These are phyloP conservation scores for Trypanosoma mega DNA, from an alignment of 208 protist species.

Conservation along the genomic window DNA sequence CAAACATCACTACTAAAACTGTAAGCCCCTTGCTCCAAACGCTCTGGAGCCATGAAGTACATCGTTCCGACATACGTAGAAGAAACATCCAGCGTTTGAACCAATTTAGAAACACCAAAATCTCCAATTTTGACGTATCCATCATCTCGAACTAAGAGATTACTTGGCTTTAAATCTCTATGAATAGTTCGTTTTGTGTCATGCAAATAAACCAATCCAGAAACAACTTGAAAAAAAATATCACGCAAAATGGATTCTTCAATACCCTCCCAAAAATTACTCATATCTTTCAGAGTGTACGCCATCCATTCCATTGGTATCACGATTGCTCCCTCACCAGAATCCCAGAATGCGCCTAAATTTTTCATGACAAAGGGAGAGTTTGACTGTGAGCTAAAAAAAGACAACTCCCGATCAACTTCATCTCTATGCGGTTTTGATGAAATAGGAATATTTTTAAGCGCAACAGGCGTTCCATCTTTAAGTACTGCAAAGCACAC, in stretches of 20 bases:
- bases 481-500: slow-evolving; percentile 77
- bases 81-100: slow-evolving; percentile 85
- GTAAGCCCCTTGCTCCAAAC: slow-evolving; percentile 88
- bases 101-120: slow-evolving; percentile 92
- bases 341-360: slow-evolving; percentile 87
- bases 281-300: slow-evolving; percentile 83
- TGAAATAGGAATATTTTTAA: slow-evolving; percentile 88
- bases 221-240: slow-evolving; percentile 86
- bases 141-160: slow-evolving; percentile 94
- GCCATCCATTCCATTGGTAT: slow-evolving; percentile 92
- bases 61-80: slow-evolving; percentile 94
- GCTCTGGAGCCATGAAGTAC: slow-evolving; percentile 94
- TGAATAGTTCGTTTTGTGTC: slow-evolving; percentile 92
- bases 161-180: slow-evolving; percentile 96
- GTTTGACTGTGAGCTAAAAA: slow-evolving; percentile 73
- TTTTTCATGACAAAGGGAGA: slow-evolving; percentile 88
- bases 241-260: slow-evolving; percentile 80
- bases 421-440: slow-evolving; percentile 87
- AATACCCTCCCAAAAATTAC: slow-evolving; percentile 77
- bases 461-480: slow-evolving; percentile 66
- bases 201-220: slow-evolving; percentile 81
- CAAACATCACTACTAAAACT: slow-evolving; percentile 93
- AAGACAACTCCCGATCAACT: slow-evolving; percentile 80
- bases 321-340: slow-evolving; percentile 76
- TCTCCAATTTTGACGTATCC: slow-evolving; percentile 92